Evolutionary conservation across 108 stramenopile genomes (phyloP).

Genomic region (Skeletonema tropicum): DNA sequence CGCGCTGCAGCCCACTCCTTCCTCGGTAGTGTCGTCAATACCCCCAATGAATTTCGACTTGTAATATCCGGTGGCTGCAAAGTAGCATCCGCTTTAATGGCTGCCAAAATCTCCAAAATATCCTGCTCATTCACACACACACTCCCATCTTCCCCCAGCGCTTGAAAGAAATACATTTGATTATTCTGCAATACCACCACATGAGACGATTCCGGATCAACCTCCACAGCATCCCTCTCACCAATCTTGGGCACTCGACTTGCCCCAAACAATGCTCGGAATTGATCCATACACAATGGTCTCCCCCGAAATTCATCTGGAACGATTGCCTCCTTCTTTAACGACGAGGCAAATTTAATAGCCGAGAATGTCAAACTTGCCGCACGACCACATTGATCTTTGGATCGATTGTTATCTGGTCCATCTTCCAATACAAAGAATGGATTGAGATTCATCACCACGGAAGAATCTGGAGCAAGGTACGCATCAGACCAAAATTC

Average conservation of each 20-base stretch:
- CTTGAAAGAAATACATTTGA: conserved; percentile 85
- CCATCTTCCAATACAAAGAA: conserved; percentile 87
- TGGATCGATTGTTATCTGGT: conserved; percentile 80
- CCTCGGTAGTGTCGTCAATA: conserved; percentile 77
- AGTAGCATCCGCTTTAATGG: conserved; percentile 65
- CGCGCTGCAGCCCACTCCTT: conserved; percentile 79
- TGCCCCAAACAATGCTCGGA: conserved; percentile 66
- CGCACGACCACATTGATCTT: conserved; percentile 69
- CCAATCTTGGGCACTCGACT: conserved; percentile 59
- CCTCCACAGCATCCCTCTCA: conserved; percentile 62
- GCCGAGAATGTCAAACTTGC: conserved; percentile 76
- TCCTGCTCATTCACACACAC: conserved; percentile 84
- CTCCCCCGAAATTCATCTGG: conserved; percentile 77
- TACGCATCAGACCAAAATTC: conserved; percentile 91
- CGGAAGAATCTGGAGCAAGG: conserved; percentile 76
- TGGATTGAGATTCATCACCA: conserved; percentile 89
- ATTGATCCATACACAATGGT: conserved; percentile 84
- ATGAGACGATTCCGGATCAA: conserved; percentile 65
- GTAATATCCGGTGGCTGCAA: conserved; percentile 37
- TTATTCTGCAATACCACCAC: conserved; percentile 73
- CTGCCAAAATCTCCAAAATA: conserved; percentile 72
- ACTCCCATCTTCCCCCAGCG: conserved; percentile 65
- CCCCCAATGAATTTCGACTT: conserved; percentile 66
- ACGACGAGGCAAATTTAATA: conserved; percentile 67
- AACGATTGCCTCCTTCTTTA: conserved; percentile 64